These are phyloP conservation scores for Termitomyces sp. DNA, from an alignment of 768 basidiomycete genomes.

Conservation along the genomic window DNA sequence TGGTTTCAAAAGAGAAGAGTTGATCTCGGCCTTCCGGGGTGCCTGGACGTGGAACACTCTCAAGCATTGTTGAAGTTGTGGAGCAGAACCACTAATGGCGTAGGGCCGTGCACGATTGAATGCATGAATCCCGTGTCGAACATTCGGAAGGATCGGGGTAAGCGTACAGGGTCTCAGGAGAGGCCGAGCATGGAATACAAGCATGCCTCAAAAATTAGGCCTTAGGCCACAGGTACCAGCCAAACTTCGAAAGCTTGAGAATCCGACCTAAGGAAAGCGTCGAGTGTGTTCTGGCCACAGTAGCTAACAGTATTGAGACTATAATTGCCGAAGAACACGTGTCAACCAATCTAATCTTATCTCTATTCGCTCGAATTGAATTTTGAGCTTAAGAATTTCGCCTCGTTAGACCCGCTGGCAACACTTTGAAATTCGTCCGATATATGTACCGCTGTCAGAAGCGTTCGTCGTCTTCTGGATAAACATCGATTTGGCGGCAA, in stretches of 20 bases:
- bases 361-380: background rate
- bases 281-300: background rate
- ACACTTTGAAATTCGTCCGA: background rate
- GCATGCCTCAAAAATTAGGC: constrained; percentile 10
- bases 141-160: constrained; percentile 6
- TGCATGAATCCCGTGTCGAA: background rate
- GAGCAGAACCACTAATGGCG: background rate
- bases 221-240: constrained; percentile 1
- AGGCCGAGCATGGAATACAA: constrained; percentile 13
- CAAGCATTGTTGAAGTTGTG: background rate
- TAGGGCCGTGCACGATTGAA: background rate
- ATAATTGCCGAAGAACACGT: too few relatives aligned
- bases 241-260: constrained; percentile 12
- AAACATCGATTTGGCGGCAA: constrained; percentile 4
- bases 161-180: constrained; percentile 10
- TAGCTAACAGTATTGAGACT: background rate
- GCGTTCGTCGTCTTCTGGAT: background rate
- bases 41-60: constrained; percentile 10
- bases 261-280: constrained; percentile 1
- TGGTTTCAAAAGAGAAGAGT: constrained; percentile 3
- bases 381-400: background rate
- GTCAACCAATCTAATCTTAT: constrained; percentile 14
- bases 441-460: background rate
- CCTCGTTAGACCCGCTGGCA: background rate
- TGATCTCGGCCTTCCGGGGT: constrained; percentile 8